Conservation (phyloP, 1,139 yeast species). For the Candida neerlandica region DNA sequence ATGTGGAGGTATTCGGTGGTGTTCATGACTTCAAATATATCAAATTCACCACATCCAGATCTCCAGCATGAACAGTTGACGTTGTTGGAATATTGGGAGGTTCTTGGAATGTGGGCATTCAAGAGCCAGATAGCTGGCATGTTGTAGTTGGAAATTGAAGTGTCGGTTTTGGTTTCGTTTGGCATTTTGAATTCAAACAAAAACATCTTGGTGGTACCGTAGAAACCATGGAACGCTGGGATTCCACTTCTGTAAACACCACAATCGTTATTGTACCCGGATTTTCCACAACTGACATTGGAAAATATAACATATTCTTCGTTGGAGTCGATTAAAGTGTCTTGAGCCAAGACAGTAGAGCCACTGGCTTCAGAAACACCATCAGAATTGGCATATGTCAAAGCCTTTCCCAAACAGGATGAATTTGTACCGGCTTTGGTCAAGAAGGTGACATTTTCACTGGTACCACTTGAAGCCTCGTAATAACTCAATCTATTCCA, state of each 20-base stretch:
- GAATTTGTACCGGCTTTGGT: conserved; percentile 77
- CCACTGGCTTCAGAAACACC: conserved; percentile 68
- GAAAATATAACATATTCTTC: conserved; percentile 80
- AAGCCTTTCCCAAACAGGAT: conserved; percentile 83
- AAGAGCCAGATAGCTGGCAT: conserved; percentile 98
- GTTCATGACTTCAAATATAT: conserved; percentile 71
- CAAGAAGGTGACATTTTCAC: conserved; percentile 77
- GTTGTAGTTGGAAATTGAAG: conserved; percentile 58
- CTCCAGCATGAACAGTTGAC: conserved; percentile 88
- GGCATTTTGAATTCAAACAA: conserved; percentile 94
- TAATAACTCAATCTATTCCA: conserved; percentile 80
- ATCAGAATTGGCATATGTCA: conserved; percentile 75
- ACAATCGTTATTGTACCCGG: conserved; percentile 60
- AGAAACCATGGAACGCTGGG: conserved; percentile 93
- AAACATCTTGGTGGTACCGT: conserved; percentile 77
- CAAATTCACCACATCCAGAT: conserved; percentile 96
- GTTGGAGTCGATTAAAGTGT: conserved; percentile 63
- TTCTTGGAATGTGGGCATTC: conserved; percentile 93
- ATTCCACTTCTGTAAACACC: conserved; percentile 85
- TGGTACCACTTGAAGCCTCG: conserved; percentile 40
- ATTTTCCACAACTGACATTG: conserved; percentile 58
- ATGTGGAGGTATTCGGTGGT: conserved; percentile 55
- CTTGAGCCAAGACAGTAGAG: conserved; percentile 63
- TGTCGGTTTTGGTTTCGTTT: conserved; percentile 46
- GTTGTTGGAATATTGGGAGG: conserved; percentile 75